These are phyloP conservation scores for Euphorbia lathyris DNA, from an alignment of 345 rosid species.

Conservation along the genomic window DNA sequence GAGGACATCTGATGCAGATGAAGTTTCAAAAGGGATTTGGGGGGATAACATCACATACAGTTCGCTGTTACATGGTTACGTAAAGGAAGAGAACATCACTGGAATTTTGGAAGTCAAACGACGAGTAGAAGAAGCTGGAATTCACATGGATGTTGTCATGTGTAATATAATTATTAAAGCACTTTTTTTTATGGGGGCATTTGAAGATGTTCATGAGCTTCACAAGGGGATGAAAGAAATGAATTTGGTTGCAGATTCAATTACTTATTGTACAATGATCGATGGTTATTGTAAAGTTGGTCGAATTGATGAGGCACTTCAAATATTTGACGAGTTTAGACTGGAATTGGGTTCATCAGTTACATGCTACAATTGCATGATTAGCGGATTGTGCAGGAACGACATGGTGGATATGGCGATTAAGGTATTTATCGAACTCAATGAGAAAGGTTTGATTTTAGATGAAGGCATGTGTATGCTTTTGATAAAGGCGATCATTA, in stretches of 20 bases:
- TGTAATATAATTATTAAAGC: conserved; percentile 74
- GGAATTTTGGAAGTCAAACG: conserved; percentile 52
- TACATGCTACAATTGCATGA: conserved; percentile 57
- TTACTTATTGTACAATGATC: conserved; percentile 58
- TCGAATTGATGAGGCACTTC: conserved; percentile 69
- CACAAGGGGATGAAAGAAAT: conserved; percentile 56
- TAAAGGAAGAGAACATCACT: conserved; percentile 44
- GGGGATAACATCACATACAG: conserved; percentile 61
- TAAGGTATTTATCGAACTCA: conserved; percentile 54
- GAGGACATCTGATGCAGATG: conserved; percentile 65
- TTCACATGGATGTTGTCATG: conserved; percentile 60
- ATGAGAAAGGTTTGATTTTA: conserved; percentile 43
- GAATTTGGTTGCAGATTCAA: conserved; percentile 51
- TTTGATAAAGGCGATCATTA: conserved; percentile 43
- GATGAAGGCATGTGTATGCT: conserved; percentile 35
- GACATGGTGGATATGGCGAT: conserved; percentile 59
- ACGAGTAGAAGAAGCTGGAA: conserved; percentile 49
- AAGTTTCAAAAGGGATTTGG: conserved; percentile 51
- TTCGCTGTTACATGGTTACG: conserved; percentile 63
- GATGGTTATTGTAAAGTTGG: conserved; percentile 58
- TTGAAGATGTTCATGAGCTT: conserved; percentile 61
- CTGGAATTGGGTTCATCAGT: conserved; percentile 41
- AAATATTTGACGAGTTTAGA: conserved; percentile 73
- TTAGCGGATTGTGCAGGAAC: conserved; percentile 56
- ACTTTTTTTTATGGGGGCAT: conserved; percentile 62